phyloP scores from a whole-genome alignment of 2,329 filamentous ascomycete genomes.

The Dothideomycetidae sp. region DNA sequence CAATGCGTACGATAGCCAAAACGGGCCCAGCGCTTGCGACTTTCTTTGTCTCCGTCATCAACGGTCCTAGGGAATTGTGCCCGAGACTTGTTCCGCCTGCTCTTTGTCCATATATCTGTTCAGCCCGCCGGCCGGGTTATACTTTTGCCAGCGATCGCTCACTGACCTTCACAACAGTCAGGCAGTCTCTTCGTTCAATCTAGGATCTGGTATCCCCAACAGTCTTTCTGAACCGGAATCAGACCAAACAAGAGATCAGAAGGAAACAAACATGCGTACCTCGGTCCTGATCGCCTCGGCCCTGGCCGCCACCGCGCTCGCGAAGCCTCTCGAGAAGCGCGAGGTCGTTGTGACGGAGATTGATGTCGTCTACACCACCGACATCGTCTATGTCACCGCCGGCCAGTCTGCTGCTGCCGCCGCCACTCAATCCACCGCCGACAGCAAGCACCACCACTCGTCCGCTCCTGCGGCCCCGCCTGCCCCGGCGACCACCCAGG shows the following conservation, averaged over 20 bases:
- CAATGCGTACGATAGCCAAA: constrained; percentile 7
- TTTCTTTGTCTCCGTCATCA: constrained; percentile 8
- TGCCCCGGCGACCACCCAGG: background rate
- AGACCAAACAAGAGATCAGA: constrained; percentile 14
- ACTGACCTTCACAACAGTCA: constrained; percentile 10
- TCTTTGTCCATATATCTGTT: constrained; percentile 10
- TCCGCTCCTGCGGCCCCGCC: constrained; percentile 3
- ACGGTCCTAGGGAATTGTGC: constrained; percentile 8
- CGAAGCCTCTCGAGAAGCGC: constrained; percentile 20
- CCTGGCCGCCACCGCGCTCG: constrained; percentile 23
- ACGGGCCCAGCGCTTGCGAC: constrained; percentile 11
- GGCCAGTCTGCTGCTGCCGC: constrained; percentile 14
- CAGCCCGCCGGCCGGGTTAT: constrained; percentile 6
- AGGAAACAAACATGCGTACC: constrained; percentile 22
- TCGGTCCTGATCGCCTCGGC: constrained; percentile 23
- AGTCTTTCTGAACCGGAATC: constrained; percentile 10
- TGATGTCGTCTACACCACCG: constrained; percentile 21
- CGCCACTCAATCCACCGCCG: constrained; percentile 9
- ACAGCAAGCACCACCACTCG: constrained; percentile 11
- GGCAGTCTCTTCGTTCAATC: constrained; percentile 10
- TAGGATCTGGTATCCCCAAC: constrained; percentile 15
- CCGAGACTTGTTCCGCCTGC: constrained; percentile 6
- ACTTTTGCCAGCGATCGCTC: constrained; percentile 11
- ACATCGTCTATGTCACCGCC: constrained; percentile 23
- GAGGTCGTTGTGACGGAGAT: constrained; percentile 18